Evolutionary conservation across 768 basidiomycete species (phyloP), one percentile per base, ranked within the genome.

Genomic region (Rhizopogon vinicolor): DNA sequence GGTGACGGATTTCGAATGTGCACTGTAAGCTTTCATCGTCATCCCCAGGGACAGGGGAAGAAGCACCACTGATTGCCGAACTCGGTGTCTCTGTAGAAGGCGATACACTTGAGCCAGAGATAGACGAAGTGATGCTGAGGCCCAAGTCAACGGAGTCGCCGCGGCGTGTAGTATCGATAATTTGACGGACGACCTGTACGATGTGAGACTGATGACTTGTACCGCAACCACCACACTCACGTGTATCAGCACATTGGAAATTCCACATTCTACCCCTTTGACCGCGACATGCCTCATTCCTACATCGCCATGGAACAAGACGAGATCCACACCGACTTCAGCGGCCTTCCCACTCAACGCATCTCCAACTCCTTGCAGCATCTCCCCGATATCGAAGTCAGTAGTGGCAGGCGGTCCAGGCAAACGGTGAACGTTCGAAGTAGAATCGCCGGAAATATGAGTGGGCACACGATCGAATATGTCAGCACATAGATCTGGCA

Each of bases 361-460:
- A 72, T 98, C 94, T 9, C 92, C 93, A 8, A 93, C 85, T 65
- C 82, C 87, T 71, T 97, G 95, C 61, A 96, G 66, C 73, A 91
- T 76, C 68, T 98, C 94, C 22, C 91, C 94, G 40, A 97, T 83
- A 71, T 98, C 94, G 65, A 96, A 97, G 65, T 93, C 89, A 51
- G 83, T 81, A n/a, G 53, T 43, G 45, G 58, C 49, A 54, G 53
- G 45, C 35, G 57, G 51, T 16, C 40, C 58, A 52, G 54, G 57
- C 63, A 54, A 8, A 25, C 48, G 19, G 14, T 7, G 33, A 8
- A 14, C 3, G 18, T 54, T 31, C 37, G 10, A 52, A 49, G 54
- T 52, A 29, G 57, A 57, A 12, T 62, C 44, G 41, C 54, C 25
- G 13, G 25, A 42, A 16, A 51, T 48, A 14, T 14, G 46, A 45